Base-by-base conservation (phyloP, 176 grass and related monocot genomes). In the Cenchrus americanus region DNA sequence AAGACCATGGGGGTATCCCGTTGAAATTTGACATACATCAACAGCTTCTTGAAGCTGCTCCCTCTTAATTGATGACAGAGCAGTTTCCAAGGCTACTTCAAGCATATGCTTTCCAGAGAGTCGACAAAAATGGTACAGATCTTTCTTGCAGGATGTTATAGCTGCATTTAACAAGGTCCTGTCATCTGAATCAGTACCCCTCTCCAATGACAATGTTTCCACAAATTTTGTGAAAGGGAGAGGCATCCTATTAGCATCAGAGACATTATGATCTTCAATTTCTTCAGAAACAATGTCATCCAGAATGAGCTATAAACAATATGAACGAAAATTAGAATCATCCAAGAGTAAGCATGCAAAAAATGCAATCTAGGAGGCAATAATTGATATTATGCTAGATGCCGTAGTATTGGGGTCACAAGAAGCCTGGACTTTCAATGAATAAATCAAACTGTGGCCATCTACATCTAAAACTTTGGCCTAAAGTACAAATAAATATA, bases 81-180 rank as follows among this genome's bases (percentile, higher is more conserved):
- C 83, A 88, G 89, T 93, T 86, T 93, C 89, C 43, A 98, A 81
- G 62, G 92, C 72, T 74, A 89, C 79, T 88, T 98, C 91, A 68
- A 98, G 87, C 68, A 83, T 86, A 85, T 98, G 93, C 73, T 87
- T 95, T 85, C 90, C 85, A 84, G 77, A 90, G 15, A 92, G 68
- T 77, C 91, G 87, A 74, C 89, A 92, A 90, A 94, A 94, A 90
- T 98, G 91, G 55, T 92, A 95, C 2, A 98, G 77, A 77, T 98
- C 93, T 89, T 90, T 95, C 85, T 92, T 90, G 91, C 91, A 98
- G 54, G 87, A 93, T 81, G 57, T 80, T 68, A 86, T 79, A 85
- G 77, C 81, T 24, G 76, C 12, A 67, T 82, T 84, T 23, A 63
- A 62, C 30, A 85, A 15, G 47, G 51, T 69, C 42, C 59, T 81